Evolutionary conservation across 2,329 filamentous ascomycete species (phyloP).

Genomic region (Exserohilum rostratum): DNA sequence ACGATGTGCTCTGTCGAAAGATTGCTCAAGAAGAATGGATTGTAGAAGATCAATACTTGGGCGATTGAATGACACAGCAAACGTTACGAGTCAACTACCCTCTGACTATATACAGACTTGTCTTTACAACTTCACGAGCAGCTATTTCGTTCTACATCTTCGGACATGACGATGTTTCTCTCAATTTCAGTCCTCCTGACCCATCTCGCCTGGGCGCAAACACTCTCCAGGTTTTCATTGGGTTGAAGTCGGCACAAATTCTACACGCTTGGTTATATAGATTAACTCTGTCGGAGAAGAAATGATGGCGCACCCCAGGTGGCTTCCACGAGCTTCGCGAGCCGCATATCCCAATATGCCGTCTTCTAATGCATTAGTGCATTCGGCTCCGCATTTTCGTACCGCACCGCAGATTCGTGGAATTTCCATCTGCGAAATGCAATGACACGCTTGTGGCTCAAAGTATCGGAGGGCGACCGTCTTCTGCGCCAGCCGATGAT

Average conservation of each 20-base stretch:
- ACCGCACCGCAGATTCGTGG: conserved; percentile 12
- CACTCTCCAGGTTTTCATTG: not conserved
- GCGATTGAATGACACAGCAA: not conserved
- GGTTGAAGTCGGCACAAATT: conserved; percentile 7
- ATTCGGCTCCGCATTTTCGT: conserved; percentile 1
- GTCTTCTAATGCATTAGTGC: conserved; percentile 2
- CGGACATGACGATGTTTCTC: not conserved
- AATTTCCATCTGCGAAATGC: not conserved
- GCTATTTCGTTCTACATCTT: not conserved
- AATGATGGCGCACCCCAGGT: not conserved
- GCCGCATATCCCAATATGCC: conserved; percentile 1
- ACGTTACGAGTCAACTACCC: not conserved
- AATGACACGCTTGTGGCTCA: not conserved
- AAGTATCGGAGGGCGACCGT: conserved; percentile 1
- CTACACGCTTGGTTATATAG: not conserved
- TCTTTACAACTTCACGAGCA: not conserved
- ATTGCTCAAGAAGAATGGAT: not conserved
- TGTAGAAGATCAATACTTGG: not conserved
- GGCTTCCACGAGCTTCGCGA: not conserved
- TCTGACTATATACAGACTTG: conserved; percentile 2
- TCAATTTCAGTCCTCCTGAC: not conserved
- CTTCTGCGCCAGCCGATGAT: not conserved
- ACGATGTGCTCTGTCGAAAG: not conserved
- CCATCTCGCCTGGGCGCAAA: not conserved
- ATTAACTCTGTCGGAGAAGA: not conserved